Evolutionary conservation across 768 basidiomycete species (phyloP).

Genomic region (Lactarius vividus): DNA sequence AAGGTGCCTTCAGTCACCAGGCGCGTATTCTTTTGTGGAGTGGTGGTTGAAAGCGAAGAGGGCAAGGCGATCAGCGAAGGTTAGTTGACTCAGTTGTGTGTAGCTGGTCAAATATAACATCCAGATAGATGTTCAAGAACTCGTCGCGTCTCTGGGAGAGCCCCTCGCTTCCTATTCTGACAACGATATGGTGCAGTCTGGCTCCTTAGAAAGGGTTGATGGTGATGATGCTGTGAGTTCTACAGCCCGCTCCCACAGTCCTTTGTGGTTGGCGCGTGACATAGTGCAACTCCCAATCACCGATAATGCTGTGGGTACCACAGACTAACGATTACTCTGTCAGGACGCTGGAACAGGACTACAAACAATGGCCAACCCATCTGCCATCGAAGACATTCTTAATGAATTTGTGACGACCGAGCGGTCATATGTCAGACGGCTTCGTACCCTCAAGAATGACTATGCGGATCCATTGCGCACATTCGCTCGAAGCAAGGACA

Average conservation of each 20-base stretch:
- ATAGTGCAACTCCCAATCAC: neutral
- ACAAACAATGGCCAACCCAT: conserved; percentile 60
- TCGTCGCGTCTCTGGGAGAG: conserved; percentile 74
- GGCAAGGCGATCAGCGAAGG: conserved; percentile 69
- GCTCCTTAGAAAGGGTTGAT: conserved; percentile 37
- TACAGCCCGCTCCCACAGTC: neutral
- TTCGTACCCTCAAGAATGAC: conserved; percentile 77
- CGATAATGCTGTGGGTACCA: neutral
- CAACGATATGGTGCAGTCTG: conserved; percentile 42
- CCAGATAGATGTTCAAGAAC: conserved; percentile 22
- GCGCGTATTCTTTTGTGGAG: conserved; percentile 86
- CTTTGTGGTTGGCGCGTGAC: neutral
- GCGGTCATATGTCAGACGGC: conserved; percentile 79
- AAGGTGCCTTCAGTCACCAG: conserved; percentile 51
- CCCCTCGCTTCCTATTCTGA: conserved; percentile 54
- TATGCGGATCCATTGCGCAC: conserved; percentile 90
- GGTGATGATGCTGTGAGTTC: conserved; percentile 31
- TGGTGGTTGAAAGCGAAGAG: conserved; percentile 82
- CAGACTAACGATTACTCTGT: neutral
- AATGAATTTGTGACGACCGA: conserved; percentile 89
- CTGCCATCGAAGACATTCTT: conserved; percentile 68
- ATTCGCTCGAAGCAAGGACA: conserved; percentile 81
- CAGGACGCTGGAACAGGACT: conserved; percentile 38
- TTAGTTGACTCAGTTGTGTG: conserved; percentile 33
- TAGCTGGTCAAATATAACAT: neutral